Evolutionary conservation across 1,284 basidiomycete genomes (phyloP).

Genomic region (Melampsora larici-populina): DNA sequence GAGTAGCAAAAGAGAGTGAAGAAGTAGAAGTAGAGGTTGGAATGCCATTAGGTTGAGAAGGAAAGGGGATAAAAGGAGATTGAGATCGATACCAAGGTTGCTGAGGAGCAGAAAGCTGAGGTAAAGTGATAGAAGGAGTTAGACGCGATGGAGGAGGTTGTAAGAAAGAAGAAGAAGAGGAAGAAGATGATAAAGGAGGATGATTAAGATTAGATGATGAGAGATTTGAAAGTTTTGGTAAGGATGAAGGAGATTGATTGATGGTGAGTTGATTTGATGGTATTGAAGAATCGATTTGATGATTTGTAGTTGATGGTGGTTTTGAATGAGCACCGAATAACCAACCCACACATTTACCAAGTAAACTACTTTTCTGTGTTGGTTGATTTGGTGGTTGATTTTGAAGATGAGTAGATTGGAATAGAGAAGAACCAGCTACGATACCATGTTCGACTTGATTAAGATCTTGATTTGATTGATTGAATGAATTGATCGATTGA

Average conservation of each 20-base stretch:
- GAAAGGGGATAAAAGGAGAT: constrained; percentile 23
- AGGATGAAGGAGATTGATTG: neutral
- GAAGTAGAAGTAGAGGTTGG: neutral
- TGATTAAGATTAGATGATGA: neutral
- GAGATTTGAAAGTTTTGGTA: neutral
- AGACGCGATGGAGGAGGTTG: neutral
- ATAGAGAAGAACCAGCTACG: neutral
- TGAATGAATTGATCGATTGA: too few relatives aligned
- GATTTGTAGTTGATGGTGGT: neutral
- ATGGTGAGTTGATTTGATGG: neutral
- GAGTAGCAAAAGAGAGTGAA: constrained; percentile 7
- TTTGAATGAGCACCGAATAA: neutral
- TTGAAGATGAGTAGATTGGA: neutral
- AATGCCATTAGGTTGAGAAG: neutral
- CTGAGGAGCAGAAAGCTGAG: constrained; percentile 9
- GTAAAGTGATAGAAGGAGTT: neutral
- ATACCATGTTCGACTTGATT: too few relatives aligned
- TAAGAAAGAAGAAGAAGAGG: neutral
- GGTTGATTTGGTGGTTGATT: neutral
- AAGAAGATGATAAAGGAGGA: neutral
- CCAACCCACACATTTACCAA: neutral
- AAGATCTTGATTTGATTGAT: too few relatives aligned
- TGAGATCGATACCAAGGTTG: constrained; percentile 22
- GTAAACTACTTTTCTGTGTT: neutral
- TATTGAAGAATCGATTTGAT: neutral